These are phyloP conservation scores for Rhodomyrtus psidioides DNA, from an alignment of 441 rosid genomes.

Conservation along the genomic window DNA sequence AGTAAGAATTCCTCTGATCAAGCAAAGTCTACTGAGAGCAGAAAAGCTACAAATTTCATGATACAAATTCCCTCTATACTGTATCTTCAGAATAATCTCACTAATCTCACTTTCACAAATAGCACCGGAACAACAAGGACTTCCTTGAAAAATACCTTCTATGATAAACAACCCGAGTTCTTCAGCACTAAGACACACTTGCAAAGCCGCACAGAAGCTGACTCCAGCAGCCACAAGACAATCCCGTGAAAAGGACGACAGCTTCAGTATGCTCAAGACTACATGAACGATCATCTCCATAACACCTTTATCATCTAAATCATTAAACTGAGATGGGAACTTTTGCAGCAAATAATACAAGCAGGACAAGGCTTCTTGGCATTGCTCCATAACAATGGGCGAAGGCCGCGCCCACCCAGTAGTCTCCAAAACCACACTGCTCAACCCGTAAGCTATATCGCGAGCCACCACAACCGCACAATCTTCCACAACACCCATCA, in stretches of 20 bases:
- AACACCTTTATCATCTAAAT: slow-evolving; percentile 15
- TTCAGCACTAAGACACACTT: slow-evolving; percentile 58
- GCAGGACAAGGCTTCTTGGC: slow-evolving; percentile 92
- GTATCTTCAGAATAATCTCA: slow-evolving; percentile 47
- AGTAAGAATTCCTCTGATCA: slow-evolving; percentile 96
- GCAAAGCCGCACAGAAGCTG: slow-evolving; percentile 76
- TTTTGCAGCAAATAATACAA: slow-evolving; percentile 88
- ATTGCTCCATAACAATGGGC: slow-evolving; percentile 90
- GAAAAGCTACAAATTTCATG: slow-evolving; percentile 51
- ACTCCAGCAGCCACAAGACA: slow-evolving; percentile 97
- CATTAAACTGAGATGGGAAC: slow-evolving; percentile 52
- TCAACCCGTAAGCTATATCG: slow-evolving; percentile 70
- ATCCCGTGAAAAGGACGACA: slow-evolving; percentile 68
- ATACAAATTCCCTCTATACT: slow-evolving; percentile 58
- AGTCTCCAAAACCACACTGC: slow-evolving; percentile 49
- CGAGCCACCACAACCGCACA: slow-evolving; percentile 65
- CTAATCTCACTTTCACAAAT: slow-evolving; percentile 17
- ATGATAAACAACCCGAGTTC: slow-evolving; percentile 70
- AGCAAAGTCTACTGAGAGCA: slow-evolving; percentile 77
- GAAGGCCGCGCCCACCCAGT: slow-evolving; percentile 71
- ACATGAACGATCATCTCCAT: slow-evolving; percentile 53
- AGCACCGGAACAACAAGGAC: slow-evolving; percentile 15
- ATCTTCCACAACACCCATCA: slow-evolving; percentile 65
- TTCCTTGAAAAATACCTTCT: slow-evolving; percentile 52
- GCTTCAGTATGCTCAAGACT: slow-evolving; percentile 55